phyloP scores from a whole-genome alignment of 2,329 filamentous ascomycete genomes.

The Amauroascus verrucosus region DNA sequence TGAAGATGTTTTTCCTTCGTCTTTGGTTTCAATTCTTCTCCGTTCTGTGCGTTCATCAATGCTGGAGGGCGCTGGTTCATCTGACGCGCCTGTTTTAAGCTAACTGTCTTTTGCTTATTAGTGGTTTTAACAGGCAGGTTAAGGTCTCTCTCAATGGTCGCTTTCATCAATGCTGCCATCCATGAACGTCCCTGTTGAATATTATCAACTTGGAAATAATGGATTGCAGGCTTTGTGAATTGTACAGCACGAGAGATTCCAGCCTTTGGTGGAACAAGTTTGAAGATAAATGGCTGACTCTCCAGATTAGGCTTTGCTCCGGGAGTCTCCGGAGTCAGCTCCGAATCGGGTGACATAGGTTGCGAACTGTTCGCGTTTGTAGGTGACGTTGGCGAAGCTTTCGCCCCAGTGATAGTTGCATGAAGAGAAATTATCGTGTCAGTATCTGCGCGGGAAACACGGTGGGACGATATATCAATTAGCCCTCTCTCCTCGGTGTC shows the following conservation, averaged over 20 bases:
- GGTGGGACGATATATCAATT: conserved; percentile 95
- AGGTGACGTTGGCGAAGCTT: conserved; percentile 53
- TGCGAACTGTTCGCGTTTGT: conserved; percentile 25
- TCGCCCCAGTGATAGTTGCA: conserved; percentile 83
- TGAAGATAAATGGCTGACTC: conserved; percentile 90
- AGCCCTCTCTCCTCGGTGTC: conserved; percentile 89
- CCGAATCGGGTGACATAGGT: conserved; percentile 3
- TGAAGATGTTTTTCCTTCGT: conserved; percentile 22
- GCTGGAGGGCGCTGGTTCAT: conserved; percentile 86
- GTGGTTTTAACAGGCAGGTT: conserved; percentile 67
- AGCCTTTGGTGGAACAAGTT: conserved; percentile 80
- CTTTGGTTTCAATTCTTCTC: conserved; percentile 18
- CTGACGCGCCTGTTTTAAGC: conserved; percentile 72
- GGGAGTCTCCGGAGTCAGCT: conserved; percentile 17
- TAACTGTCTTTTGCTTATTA: conserved; percentile 96
- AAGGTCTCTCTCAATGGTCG: conserved; percentile 86
- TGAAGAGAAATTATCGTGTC: conserved; percentile 84
- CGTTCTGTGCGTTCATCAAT: conserved; percentile 53
- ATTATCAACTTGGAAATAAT: conserved; percentile 94
- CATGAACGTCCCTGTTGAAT: conserved; percentile 78
- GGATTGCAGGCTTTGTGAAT: conserved; percentile 93
- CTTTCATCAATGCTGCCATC: conserved; percentile 99
- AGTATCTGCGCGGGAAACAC: conserved; percentile 87
- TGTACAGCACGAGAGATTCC: conserved; percentile 85
- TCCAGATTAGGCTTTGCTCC: conserved; percentile 1